Percentiles rank a stretch among this genome's conserved stretches.
Conservation (phyloP, 306 rosid species). For the Glycine soja region DNA sequence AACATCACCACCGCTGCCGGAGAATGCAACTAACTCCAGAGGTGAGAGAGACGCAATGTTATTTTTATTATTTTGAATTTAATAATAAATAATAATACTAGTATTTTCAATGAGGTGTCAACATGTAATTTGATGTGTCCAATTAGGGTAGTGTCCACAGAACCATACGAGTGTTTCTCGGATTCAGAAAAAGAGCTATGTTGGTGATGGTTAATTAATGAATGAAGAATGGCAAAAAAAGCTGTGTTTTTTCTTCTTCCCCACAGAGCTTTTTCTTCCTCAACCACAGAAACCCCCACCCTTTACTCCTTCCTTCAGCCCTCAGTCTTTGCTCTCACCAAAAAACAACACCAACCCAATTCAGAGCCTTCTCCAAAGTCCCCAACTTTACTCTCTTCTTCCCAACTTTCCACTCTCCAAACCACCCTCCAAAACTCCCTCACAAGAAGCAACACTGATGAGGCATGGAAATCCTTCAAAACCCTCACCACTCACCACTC, state of each 20-base stretch:
- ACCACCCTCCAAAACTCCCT: constrained; percentile 76
- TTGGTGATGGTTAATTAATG: background rate
- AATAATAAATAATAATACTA: too few species aligned
- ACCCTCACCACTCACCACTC: constrained; percentile 64
- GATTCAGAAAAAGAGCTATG: background rate
- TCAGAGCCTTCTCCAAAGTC: constrained; percentile 39
- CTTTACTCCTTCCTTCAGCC: constrained; percentile 94
- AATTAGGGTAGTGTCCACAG: too few species aligned
- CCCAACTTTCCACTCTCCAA: constrained; percentile 47
- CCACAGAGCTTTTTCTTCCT: constrained; percentile 52
- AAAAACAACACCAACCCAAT: constrained; percentile 38
- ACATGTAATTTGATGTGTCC: too few species aligned
- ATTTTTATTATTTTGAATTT: too few species aligned
- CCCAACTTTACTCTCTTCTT: constrained; percentile 50
- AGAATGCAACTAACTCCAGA: too few species aligned
- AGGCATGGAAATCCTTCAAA: constrained; percentile 93
- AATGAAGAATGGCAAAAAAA: constrained; percentile 59
- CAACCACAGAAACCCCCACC: constrained; percentile 61
- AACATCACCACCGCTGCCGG: too few species aligned
- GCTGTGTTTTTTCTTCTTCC: constrained; percentile 42
- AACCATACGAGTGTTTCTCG: too few species aligned
- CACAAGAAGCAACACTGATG: constrained; percentile 62
- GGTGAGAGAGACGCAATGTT: too few species aligned
- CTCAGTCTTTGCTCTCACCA: constrained; percentile 67
- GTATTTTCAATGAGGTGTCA: too few species aligned